phyloP scores from a whole-genome alignment of 2,329 filamentous ascomycete genomes.

The Plectosphaerella sp. region DNA sequence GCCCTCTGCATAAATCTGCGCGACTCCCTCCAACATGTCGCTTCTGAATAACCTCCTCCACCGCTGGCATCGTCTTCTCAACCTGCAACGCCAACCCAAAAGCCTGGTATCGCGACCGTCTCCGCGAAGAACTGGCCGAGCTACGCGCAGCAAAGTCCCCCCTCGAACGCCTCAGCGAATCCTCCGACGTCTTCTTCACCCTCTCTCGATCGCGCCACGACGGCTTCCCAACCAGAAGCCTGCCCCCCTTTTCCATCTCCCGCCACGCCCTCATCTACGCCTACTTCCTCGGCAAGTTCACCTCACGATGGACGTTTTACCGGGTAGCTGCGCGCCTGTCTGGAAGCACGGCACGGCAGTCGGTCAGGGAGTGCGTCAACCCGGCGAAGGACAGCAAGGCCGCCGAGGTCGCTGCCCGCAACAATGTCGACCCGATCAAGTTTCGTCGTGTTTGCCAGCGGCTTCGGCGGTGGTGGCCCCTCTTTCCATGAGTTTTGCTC shows the following conservation, averaged over 20 bases:
- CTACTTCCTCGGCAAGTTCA: conserved; percentile 40
- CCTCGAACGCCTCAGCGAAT: conserved; percentile 33
- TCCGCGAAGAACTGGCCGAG: conserved; percentile 33
- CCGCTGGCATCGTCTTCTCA: conserved; percentile 12
- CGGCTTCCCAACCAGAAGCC: conserved; percentile 22
- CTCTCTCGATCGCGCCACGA: conserved; percentile 33
- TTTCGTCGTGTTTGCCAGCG: conserved; percentile 23
- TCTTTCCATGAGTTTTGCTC: conserved; percentile 20
- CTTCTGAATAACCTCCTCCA: neutral
- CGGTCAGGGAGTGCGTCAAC: conserved; percentile 38
- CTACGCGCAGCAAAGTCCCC: conserved; percentile 21
- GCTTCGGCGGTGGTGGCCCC: conserved; percentile 26
- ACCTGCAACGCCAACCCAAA: conserved; percentile 24
- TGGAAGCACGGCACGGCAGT: conserved; percentile 11
- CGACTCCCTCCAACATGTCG: neutral
- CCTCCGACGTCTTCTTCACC: conserved; percentile 37
- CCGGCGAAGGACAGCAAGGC: conserved; percentile 31
- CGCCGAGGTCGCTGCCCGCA: conserved; percentile 28
- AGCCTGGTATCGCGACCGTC: conserved; percentile 32
- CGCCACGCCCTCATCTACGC: conserved; percentile 22
- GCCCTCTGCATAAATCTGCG: no score
- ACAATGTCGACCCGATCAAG: conserved; percentile 24
- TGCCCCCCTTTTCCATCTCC: conserved; percentile 17
- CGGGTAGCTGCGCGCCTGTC: conserved; percentile 26
- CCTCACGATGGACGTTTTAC: conserved; percentile 35